phyloP scores from a whole-genome alignment of 2,329 filamentous ascomycete genomes.

The Phialocephala subalpina region DNA sequence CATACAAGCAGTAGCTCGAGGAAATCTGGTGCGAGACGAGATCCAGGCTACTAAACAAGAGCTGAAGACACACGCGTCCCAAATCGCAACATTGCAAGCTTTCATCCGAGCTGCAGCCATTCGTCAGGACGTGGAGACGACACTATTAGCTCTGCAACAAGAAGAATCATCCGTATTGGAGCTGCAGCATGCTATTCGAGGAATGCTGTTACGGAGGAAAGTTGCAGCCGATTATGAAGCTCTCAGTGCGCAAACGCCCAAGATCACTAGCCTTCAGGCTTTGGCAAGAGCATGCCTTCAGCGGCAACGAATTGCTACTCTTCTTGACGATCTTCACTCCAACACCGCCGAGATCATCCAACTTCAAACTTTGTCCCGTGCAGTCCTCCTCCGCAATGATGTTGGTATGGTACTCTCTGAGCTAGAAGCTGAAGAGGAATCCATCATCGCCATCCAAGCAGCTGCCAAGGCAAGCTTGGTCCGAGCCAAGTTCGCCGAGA shows the following conservation, averaged over 20 bases:
- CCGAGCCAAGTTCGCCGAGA: conserved; percentile 79
- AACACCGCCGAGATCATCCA: conserved; percentile 71
- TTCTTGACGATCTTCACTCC: conserved; percentile 75
- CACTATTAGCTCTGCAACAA: conserved; percentile 56
- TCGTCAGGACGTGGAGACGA: conserved; percentile 56
- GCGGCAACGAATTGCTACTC: conserved; percentile 65
- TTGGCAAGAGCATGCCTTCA: conserved; percentile 70
- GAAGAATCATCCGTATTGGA: conserved; percentile 56
- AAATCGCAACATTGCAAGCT: conserved; percentile 44
- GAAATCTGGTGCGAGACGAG: conserved; percentile 55
- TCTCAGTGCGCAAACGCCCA: conserved; percentile 63
- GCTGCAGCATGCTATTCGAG: conserved; percentile 67
- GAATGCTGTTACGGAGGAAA: conserved; percentile 64
- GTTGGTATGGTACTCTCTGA: conserved; percentile 79
- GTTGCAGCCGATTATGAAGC: conserved; percentile 58
- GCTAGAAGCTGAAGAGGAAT: conserved; percentile 84
- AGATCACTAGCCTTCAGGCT: conserved; percentile 71
- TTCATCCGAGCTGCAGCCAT: conserved; percentile 60
- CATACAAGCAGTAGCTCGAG: conserved; percentile 52
- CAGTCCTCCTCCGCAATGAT: conserved; percentile 78
- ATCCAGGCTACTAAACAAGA: conserved; percentile 56
- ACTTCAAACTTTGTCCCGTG: conserved; percentile 80
- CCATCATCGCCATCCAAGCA: conserved; percentile 77
- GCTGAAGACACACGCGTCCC: conserved; percentile 57
- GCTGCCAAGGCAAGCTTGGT: conserved; percentile 77